A percentile compares a stretch with the other conserved stretches of the same genome.
phyloP scores from a whole-genome alignment of 2,329 filamentous ascomycete genomes.

The Pseudogymnoascus sp. region DNA sequence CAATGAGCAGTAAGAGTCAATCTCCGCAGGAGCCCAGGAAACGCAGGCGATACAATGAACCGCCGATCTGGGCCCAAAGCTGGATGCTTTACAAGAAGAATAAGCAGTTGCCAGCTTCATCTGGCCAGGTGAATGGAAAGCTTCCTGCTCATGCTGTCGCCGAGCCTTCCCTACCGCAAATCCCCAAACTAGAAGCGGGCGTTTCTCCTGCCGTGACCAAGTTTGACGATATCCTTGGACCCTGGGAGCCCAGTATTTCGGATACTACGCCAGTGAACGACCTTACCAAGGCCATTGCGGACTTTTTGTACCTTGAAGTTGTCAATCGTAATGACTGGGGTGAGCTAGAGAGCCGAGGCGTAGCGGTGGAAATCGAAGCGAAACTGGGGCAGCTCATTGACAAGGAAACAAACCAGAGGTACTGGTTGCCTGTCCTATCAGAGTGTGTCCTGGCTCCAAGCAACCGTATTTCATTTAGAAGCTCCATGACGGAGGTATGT shows the following conservation, averaged over 20 bases:
- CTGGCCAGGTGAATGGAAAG: slow-evolving; percentile 16
- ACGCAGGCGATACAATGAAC: slow-evolving; percentile 36
- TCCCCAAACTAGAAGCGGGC: slow-evolving; percentile 14
- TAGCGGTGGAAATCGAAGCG: slow-evolving; percentile 86
- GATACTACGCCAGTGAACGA: slow-evolving; percentile 65
- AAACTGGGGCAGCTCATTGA: slow-evolving; percentile 80
- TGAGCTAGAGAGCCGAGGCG: slow-evolving; percentile 53
- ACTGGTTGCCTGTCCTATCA: slow-evolving; percentile 57
- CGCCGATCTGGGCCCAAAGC: slow-evolving; percentile 39
- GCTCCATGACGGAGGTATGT: slow-evolving; percentile 80
- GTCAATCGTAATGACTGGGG: slow-evolving; percentile 57
- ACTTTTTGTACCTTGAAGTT: slow-evolving; percentile 69
- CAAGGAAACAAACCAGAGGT: slow-evolving; percentile 59
- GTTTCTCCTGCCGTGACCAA: slow-evolving; percentile 8
- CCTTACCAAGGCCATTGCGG: slow-evolving; percentile 64
- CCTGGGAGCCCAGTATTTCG: slow-evolving; percentile 61
- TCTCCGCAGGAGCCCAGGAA: slow-evolving; percentile 8
- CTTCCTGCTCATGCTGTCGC: slow-evolving; percentile 15
- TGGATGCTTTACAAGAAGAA: slow-evolving; percentile 12
- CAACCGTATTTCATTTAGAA: slow-evolving; percentile 62
- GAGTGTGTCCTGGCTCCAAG: slow-evolving; percentile 60
- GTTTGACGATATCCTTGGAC: slow-evolving; percentile 33
- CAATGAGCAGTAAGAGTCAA: background rate
- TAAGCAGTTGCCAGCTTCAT: slow-evolving; percentile 20
- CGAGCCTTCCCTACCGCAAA: background rate